Percentiles rank a stretch among this genome's conserved stretches.
Conservation (phyloP, 139 green algal genomes). For the Coccomyxa sp. region DNA sequence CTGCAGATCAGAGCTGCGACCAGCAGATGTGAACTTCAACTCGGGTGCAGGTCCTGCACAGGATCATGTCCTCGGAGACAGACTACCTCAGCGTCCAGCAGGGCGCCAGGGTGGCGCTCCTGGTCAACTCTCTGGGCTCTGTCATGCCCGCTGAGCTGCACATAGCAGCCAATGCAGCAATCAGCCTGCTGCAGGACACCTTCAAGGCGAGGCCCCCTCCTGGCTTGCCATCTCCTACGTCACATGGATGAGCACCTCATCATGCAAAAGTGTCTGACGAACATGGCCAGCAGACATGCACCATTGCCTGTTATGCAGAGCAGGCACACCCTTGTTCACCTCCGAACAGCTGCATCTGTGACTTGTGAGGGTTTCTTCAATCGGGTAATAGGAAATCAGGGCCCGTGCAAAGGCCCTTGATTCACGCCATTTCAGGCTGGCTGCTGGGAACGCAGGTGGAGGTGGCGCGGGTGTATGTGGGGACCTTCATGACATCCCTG, state of each 20-base stretch:
- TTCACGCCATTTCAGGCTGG: not conserved
- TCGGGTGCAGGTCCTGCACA: constrained; percentile 11
- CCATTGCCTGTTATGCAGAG: too few species aligned
- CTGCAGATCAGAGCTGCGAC: too few species aligned
- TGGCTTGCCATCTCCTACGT: too few species aligned
- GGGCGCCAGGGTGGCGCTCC: constrained; percentile 39
- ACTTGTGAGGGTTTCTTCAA: too few species aligned
- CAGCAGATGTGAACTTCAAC: too few species aligned
- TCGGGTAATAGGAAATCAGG: too few species aligned
- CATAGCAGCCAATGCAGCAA: constrained; percentile 33
- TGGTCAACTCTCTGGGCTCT: constrained; percentile 61
- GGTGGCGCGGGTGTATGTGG: constrained; percentile 51
- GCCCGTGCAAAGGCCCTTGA: not conserved
- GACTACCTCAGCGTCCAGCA: constrained; percentile 13
- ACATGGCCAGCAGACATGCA: too few species aligned
- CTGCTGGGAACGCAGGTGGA: constrained; percentile 13
- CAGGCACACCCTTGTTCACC: too few species aligned
- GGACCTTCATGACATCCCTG: constrained; percentile 73
- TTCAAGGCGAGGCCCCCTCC: constrained; percentile 12
- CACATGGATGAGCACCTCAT: too few species aligned
- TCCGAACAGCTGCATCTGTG: too few species aligned
- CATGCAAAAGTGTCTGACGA: too few species aligned
- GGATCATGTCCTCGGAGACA: constrained; percentile 10
- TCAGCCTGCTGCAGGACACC: constrained; percentile 14
- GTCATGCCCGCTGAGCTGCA: constrained; percentile 63